Conservation (phyloP, 2,329 filamentous ascomycete genomes). For the Phoma sp. region DNA sequence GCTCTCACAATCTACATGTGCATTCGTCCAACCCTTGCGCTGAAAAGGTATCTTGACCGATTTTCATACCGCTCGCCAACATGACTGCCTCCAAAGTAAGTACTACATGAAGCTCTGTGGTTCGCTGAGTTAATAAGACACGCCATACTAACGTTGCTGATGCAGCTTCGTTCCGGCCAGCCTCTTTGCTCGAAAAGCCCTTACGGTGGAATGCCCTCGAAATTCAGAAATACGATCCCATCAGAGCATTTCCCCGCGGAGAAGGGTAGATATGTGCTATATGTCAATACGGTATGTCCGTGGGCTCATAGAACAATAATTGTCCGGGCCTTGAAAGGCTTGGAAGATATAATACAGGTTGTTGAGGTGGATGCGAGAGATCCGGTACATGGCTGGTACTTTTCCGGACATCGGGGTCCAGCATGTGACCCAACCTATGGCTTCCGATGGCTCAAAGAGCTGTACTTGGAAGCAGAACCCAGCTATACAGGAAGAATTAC, state of each 20-base stretch:
- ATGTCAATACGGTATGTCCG: slow-evolving; percentile 67
- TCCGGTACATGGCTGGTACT: slow-evolving; percentile 42
- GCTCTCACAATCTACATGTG: background rate
- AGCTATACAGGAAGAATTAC: slow-evolving; percentile 68
- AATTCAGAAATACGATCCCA: slow-evolving; percentile 65
- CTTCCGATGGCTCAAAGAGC: slow-evolving; percentile 58
- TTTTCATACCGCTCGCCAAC: background rate
- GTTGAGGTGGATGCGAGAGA: slow-evolving; percentile 52
- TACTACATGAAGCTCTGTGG: background rate
- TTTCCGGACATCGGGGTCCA: slow-evolving; percentile 38
- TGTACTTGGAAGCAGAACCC: slow-evolving; percentile 76
- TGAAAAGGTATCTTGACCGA: background rate
- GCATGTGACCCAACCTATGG: slow-evolving; percentile 40
- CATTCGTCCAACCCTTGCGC: slow-evolving; percentile 4
- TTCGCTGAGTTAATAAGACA: background rate
- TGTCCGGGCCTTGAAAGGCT: slow-evolving; percentile 58
- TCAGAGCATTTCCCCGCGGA: slow-evolving; percentile 64
- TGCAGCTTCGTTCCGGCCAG: background rate
- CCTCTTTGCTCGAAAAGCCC: background rate
- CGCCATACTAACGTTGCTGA: background rate
- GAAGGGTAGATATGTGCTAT: slow-evolving; percentile 67
- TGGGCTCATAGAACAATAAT: slow-evolving; percentile 66
- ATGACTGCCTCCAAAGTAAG: slow-evolving; percentile 24
- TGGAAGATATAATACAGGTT: slow-evolving; percentile 59
- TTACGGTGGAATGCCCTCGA: slow-evolving; percentile 4